Evolutionary conservation across 179 eudicot genomes (phyloP).

Genomic region (Actinidia arguta): DNA sequence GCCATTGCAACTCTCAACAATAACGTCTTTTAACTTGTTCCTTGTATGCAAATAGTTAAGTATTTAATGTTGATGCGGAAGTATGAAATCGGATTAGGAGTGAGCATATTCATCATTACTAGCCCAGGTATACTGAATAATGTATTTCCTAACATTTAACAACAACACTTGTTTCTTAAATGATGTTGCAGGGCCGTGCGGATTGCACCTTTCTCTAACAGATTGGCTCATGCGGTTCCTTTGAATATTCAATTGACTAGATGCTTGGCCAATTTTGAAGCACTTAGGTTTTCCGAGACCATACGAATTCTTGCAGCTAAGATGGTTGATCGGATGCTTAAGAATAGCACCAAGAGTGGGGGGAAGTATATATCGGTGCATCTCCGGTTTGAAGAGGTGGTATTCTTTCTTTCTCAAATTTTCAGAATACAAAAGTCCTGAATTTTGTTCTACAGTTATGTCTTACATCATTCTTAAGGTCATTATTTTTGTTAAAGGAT

Average conservation of each 20-base stretch:
- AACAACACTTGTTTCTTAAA: neutral
- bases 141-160: neutral
- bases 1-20: neutral
- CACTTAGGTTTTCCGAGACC: conserved; percentile 88
- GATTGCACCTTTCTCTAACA: conserved; percentile 97
- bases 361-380: conserved; percentile 94
- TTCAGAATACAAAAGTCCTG: neutral
- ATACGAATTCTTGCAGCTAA: conserved; percentile 82
- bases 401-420: neutral
- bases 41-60: neutral
- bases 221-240: conserved; percentile 92
- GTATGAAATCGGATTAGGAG: neutral
- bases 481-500: conserved; percentile 58
- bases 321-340: conserved; percentile 91
- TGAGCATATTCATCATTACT: neutral
- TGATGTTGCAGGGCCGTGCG: conserved; percentile 82
- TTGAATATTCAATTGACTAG: conserved; percentile 81
- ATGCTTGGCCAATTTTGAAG: conserved; percentile 95
- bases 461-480: conserved; percentile 1
- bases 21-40: neutral
- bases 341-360: conserved; percentile 68
- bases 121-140: neutral
- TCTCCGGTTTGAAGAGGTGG: conserved; percentile 98
- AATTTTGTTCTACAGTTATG: neutral
- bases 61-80: neutral